phyloP scores from a whole-genome alignment of 2,329 filamentous ascomycete species.

The Neocatenulostroma microsporum region DNA sequence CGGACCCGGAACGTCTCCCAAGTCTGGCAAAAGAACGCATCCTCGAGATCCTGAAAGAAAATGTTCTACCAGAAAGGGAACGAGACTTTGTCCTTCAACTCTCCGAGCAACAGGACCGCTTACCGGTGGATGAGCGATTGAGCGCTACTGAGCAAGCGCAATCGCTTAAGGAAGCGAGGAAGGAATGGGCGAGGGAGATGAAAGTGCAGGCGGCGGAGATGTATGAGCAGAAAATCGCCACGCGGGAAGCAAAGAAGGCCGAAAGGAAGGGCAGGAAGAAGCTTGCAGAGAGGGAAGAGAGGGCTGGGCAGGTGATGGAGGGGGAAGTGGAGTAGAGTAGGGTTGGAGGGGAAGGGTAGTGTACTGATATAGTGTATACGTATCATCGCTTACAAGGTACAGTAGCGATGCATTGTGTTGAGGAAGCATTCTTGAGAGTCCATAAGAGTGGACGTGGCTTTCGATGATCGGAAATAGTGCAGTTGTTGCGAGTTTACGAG shows the following conservation, averaged over 20 bases:
- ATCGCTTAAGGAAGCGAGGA: slow-evolving; percentile 9
- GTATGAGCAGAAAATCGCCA: slow-evolving; percentile 6
- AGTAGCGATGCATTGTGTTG: too few species aligned
- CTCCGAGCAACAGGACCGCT: not conserved
- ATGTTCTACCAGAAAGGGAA: not conserved
- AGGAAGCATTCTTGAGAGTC: too few species aligned
- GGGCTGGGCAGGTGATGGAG: not conserved
- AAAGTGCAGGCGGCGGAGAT: slow-evolving; percentile 8
- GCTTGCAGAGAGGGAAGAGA: not conserved
- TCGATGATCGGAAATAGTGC: too few species aligned
- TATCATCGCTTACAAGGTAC: not conserved
- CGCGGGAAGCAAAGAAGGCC: slow-evolving; percentile 9
- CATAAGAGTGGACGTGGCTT: too few species aligned
- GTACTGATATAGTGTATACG: not conserved
- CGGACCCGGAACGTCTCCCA: slow-evolving; percentile 2
- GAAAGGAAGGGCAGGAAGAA: slow-evolving; percentile 3
- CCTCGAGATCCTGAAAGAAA: not conserved
- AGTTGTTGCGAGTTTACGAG: too few species aligned
- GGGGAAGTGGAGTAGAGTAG: not conserved
- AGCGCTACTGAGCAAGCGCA: slow-evolving; percentile 6
- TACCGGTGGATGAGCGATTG: not conserved
- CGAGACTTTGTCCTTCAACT: not conserved
- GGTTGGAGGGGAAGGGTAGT: not conserved
- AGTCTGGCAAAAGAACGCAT: slow-evolving; percentile 2
- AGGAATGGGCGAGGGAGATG: slow-evolving; percentile 16